These are phyloP conservation scores for Diversispora epigaea DNA, from an alignment of 192 early-diverging fungal genomes.

Conservation along the genomic window DNA sequence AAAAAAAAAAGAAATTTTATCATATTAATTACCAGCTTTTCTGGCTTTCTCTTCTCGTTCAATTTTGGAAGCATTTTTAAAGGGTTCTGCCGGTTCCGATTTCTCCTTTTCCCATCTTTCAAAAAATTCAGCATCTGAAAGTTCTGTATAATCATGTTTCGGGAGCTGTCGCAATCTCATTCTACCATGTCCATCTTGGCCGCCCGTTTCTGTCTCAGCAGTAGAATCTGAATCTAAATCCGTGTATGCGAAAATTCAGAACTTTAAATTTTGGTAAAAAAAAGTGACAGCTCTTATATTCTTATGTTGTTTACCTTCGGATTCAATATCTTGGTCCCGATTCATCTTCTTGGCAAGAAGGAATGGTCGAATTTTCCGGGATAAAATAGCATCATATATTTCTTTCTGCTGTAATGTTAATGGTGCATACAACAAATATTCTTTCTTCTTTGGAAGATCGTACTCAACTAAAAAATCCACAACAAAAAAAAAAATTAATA, in stretches of 20 bases:
- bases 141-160: conserved; percentile 40
- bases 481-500: too few relatives aligned
- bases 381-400: conserved; percentile 68
- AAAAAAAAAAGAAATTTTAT: not conserved
- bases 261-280: too few relatives aligned
- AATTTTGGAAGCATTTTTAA: not conserved
- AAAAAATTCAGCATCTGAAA: conserved; percentile 46
- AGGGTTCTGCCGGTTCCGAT: not conserved
- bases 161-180: conserved; percentile 16
- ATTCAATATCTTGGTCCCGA: conserved; percentile 8
- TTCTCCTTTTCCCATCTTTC: conserved; percentile 42
- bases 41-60: conserved; percentile 1
- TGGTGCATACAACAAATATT: conserved; percentile 80
- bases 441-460: conserved; percentile 85
- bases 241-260: too few relatives aligned
- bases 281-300: too few relatives aligned
- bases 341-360: conserved; percentile 49
- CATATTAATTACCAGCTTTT: not conserved
- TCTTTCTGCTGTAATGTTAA: conserved; percentile 69
- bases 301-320: not conserved
- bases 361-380: conserved; percentile 61
- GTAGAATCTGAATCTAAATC: too few relatives aligned
- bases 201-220: not conserved
- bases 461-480: conserved; percentile 67
- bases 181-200: not conserved